Evolutionary conservation across 352 stramenopile genomes (phyloP), one percentile per base, ranked within the genome.

Genomic region (Globisporangium radiosum): DNA sequence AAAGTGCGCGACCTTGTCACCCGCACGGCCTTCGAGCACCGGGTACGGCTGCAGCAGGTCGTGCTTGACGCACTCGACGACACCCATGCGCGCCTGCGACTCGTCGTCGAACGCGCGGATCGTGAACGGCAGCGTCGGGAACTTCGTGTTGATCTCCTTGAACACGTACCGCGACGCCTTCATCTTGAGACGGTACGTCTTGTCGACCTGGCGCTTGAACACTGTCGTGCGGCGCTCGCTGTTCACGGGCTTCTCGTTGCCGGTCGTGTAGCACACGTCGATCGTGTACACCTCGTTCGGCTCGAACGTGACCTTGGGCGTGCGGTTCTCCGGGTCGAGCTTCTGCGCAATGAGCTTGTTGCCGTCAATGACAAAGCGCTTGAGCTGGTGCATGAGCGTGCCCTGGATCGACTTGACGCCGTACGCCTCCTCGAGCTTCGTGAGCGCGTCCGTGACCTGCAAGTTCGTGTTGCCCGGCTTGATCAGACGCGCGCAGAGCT

Each of bases 301-400:
- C 73, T 99, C 97, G 72, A 99, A 99, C 53, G 81, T 93, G 7
- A 88, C 70, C 70, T 90, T 93, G 7, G 81, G 78, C 51, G 78
- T 88, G 56, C 84, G 81, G 66, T 90, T 87, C 61, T 98, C 92
- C 50, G 90, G 69, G 68, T 97, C 90, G n/a, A 95, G 76, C 66
- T 94, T 92, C 68, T 94, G 76, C 38, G 96, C 76, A 57, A 98
- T 96, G 39, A 97, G 71, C 77, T 99, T 99, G 70, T 98, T 98
- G 59, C 96, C 97, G 71, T 99, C 97, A 63, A 99, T 97, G 13
- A 99, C 95, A 63, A 94, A 97, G 63, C 95, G 93, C 79, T 99
- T 99, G 73, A 99, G 97, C 84, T 99, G 97, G 76, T 99, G 97
- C 97, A 99, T 99, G 59, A 99, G 79, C 60, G 98, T 98, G 42